Evolutionary conservation across 1,139 yeast genomes (phyloP).

Genomic region (Citeromyces hawaiiensis): DNA sequence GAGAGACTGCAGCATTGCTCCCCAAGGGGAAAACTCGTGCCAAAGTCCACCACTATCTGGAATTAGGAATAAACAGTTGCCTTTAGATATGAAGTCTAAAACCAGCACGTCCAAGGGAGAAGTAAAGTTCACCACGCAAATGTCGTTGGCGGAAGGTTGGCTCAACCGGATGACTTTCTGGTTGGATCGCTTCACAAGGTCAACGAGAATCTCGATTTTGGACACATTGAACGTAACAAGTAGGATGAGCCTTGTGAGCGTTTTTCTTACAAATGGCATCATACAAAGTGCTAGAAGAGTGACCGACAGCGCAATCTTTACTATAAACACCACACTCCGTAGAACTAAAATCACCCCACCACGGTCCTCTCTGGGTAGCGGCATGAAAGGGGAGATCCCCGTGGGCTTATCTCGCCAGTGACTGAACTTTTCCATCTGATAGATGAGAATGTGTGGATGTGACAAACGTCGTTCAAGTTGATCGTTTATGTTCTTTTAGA

Average conservation of each 20-base stretch:
- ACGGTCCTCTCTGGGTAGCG: constrained; percentile 16
- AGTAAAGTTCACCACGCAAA: constrained; percentile 37
- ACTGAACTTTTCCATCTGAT: constrained; percentile 60
- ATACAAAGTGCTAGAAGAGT: constrained; percentile 4
- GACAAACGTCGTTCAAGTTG: neutral
- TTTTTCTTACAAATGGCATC: constrained; percentile 1
- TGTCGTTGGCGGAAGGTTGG: constrained; percentile 27
- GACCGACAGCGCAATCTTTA: constrained; percentile 18
- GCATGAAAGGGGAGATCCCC: constrained; percentile 72
- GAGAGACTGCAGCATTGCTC: constrained; percentile 21
- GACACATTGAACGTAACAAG: constrained; percentile 17
- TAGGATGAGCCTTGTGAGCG: constrained; percentile 5
- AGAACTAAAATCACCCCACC: constrained; percentile 5
- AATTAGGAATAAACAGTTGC: constrained; percentile 25
- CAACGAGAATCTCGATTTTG: constrained; percentile 27
- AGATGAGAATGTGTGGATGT: neutral
- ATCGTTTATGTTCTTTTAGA: no score
- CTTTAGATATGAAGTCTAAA: constrained; percentile 18
- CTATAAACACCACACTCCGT: constrained; percentile 13
- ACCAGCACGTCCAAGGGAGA: constrained; percentile 41
- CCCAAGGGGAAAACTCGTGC: constrained; percentile 20
- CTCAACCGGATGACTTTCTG: constrained; percentile 17
- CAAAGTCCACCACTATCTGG: constrained; percentile 27
- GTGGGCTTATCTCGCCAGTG: constrained; percentile 70
- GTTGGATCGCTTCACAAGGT: constrained; percentile 37